Base-by-base conservation (phyloP, 306 rosid species). In the Glycyrrhiza uralensis region DNA sequence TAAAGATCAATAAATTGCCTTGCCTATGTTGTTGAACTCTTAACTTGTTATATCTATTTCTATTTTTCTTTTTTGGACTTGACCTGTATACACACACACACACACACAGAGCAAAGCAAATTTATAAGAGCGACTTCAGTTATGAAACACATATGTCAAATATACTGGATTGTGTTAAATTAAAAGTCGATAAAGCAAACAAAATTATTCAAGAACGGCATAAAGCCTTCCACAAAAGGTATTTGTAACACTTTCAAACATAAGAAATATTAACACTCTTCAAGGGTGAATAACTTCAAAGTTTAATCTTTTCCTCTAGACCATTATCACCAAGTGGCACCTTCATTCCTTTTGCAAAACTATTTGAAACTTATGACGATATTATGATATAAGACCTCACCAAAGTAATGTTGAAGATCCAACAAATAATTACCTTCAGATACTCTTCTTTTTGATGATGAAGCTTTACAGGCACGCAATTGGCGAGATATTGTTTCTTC, bases 401-500 rank as follows among this genome's bases (percentile, higher is more conserved):
- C 36, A 44, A 41, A 7, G 26, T 14, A 72, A 70, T 30, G 28
- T 38, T 67, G 8, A 70, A 52, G 56, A 64, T 80, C 67, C 58
- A 78, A 62, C 66, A 69, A 45, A 77, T 39, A 81, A 71, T 17
- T 61, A 84, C 98, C 98, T 87, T 86, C 96, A 35, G 76, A 45
- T 18, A 82, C 79, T 85, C 87, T 87, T 78, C 80, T 82, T 82
- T 81, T 91, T 5, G 86, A 83, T 3, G 83, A 83, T 74, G 88
- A 77, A 11, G 87, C 90, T 86, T 89, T 94, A 81, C 91, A 94
- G 41, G 95, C 92, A 72, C 96, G 97, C 78, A 94, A 81, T 69
- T 94, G 98, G 77, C 98, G 97, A 73, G 84, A 86, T 68, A 82
- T 71, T 65, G 95, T 89, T 79, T 91, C 98, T 82, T 94, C 98